Conservation (phyloP, 306 rosid genomes). For the Vachellia pachyceras region DNA sequence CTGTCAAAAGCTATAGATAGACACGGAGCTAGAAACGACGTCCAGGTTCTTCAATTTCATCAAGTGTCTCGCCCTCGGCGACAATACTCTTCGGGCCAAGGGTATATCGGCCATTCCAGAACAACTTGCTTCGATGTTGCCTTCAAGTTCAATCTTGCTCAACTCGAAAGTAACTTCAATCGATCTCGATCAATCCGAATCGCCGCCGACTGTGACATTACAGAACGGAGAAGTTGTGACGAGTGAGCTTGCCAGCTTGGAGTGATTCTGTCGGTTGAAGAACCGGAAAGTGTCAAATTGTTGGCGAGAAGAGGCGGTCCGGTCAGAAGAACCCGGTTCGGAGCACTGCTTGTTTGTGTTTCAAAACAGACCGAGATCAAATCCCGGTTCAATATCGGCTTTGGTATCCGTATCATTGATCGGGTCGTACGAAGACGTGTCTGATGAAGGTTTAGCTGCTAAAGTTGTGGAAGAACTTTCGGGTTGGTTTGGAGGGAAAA, state of each 20-base stretch:
- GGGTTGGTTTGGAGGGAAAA: slow-evolving; percentile 63
- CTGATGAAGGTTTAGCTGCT: slow-evolving; percentile 53
- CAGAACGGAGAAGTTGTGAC: slow-evolving; percentile 63
- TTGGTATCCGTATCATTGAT: slow-evolving; percentile 71
- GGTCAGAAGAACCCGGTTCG: slow-evolving; percentile 61
- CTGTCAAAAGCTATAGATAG: slow-evolving; percentile 43
- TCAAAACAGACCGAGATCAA: slow-evolving; percentile 46
- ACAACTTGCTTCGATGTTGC: slow-evolving; percentile 66
- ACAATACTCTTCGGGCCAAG: slow-evolving; percentile 76
- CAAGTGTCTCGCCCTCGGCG: slow-evolving; percentile 88
- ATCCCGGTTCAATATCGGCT: slow-evolving; percentile 63
- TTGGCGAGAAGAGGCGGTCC: slow-evolving; percentile 44
- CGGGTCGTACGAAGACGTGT: slow-evolving; percentile 52
- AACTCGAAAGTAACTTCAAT: slow-evolving; percentile 63
- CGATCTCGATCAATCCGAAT: slow-evolving; percentile 34
- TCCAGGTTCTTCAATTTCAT: slow-evolving; percentile 80
- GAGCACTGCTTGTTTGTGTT: slow-evolving; percentile 77
- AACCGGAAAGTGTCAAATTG: slow-evolving; percentile 56
- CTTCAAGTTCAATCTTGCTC: slow-evolving; percentile 53
- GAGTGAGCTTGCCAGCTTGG: slow-evolving; percentile 77
- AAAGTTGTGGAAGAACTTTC: slow-evolving; percentile 62
- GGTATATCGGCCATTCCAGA: slow-evolving; percentile 81
- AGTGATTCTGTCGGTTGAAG: slow-evolving; percentile 78
- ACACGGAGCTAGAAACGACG: slow-evolving; percentile 62
- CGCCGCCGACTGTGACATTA: slow-evolving; percentile 59